Percentiles rank a stretch among this genome's conserved stretches.
Conservation (phyloP, 768 basidiomycete genomes). For the Gloeophyllum trabeum region DNA sequence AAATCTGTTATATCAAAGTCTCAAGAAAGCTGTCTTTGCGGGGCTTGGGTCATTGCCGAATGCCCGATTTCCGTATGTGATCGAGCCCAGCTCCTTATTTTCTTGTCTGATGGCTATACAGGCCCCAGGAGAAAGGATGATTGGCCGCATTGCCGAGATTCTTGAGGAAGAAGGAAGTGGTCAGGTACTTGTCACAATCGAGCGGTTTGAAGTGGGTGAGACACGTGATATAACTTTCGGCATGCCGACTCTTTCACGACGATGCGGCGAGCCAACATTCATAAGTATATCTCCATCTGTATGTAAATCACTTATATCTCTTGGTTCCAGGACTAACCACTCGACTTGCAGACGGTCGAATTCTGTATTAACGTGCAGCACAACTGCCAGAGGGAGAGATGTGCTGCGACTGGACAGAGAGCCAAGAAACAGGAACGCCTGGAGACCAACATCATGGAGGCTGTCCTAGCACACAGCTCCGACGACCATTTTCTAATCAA, state of each 20-base stretch:
- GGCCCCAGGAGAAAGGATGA: neutral
- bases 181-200: neutral
- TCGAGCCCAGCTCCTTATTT: neutral
- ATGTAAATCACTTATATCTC: neutral
- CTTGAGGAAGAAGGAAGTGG: neutral
- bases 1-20: neutral
- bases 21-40: neutral
- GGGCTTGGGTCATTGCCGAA: neutral
- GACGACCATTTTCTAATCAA: conserved; percentile 15
- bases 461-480: conserved; percentile 11
- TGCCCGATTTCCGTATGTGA: neutral
- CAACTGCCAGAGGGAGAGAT: conserved; percentile 2
- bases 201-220: neutral
- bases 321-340: neutral
- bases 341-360: conserved; percentile 1
- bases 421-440: conserved; percentile 1
- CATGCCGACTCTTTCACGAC: neutral
- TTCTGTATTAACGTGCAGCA: conserved; percentile 7
- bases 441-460: conserved; percentile 2
- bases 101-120: neutral
- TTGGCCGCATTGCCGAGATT: conserved; percentile 1
- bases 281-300: neutral
- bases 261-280: neutral
- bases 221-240: neutral
- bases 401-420: neutral